Evolutionary conservation across 257 asterid genomes (phyloP), one percentile per base, ranked within the genome.

Genomic region (Solanum pinnatisectum): DNA sequence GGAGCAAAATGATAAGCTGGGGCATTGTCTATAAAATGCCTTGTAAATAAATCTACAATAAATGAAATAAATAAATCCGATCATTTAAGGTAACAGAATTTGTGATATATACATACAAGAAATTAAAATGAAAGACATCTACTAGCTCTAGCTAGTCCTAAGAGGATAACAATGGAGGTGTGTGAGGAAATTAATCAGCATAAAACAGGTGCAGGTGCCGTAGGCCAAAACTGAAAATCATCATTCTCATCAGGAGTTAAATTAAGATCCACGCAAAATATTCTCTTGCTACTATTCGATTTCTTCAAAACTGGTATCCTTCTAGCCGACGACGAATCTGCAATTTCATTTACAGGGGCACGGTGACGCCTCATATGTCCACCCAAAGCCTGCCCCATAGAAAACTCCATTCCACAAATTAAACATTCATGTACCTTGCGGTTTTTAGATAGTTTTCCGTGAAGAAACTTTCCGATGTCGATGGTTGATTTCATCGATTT

Each of bases 331-430:
- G 36, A 12, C 13, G 78, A 71, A 33, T 5, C 30, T 18, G 35
- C 15, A 5, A 7, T 35, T 72, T 73, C 33, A 6, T 11, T 30
- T 4, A 30, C 5, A 16, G 52, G 5, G 49, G 87, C 79, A 22
- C 94, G 92, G 71, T 91, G 93, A 16, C 92, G 84, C 65, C 93
- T 90, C 93, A 90, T 91, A 39, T 91, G 93, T 4, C 93, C 93
- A 23, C 93, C 93, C 20, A 92, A 36, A 36, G 93, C 92, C 84
- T 92, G 93, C 2, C 93, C 93, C 46, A 71, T 18, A 0, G 88
- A 79, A 67, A 92, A 92, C 85, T 87, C 89, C 30, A 78, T 52
- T 6, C 93, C 93, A 83, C 93, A 92, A 18, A 90, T 72, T 33
- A 89, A 86, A 30, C 93, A 92, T 16, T 60, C 89, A 44, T 92